Evolutionary conservation across 176 grass and related monocot genomes (phyloP).

Genomic region (Saccharum officinarum): DNA sequence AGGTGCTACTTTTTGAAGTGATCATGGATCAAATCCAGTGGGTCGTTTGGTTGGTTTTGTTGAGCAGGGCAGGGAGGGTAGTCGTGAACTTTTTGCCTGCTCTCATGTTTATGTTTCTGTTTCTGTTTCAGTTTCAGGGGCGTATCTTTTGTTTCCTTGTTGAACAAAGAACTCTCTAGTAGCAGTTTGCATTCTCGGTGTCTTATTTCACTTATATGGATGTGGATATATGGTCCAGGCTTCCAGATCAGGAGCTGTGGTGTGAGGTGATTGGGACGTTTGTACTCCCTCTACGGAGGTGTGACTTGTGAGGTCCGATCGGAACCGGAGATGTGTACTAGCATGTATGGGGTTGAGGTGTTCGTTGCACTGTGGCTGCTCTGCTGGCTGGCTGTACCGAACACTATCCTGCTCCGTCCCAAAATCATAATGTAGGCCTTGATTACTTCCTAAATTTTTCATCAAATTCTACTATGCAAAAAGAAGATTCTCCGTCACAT

Average conservation of each 20-base stretch:
- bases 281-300: no score
- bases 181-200: neutral
- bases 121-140: neutral
- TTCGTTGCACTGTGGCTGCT: no score
- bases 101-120: neutral
- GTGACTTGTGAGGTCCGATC: no score
- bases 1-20: slow-evolving; percentile 33
- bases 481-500: no score
- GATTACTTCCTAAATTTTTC: no score
- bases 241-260: neutral
- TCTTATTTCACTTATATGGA: neutral
- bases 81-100: slow-evolving; percentile 10
- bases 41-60: slow-evolving; percentile 12
- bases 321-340: no score
- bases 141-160: neutral
- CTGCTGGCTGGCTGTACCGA: no score
- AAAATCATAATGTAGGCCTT: no score
- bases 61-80: slow-evolving; percentile 5
- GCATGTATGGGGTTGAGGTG: no score
- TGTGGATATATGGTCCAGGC: neutral
- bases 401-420: no score
- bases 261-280: neutral
- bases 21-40: slow-evolving; percentile 10
- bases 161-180: neutral
- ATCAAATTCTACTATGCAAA: no score